These are phyloP conservation scores for Aspergillus funiculosus DNA, from an alignment of 495 filamentous ascomycete species.

Conservation along the genomic window DNA sequence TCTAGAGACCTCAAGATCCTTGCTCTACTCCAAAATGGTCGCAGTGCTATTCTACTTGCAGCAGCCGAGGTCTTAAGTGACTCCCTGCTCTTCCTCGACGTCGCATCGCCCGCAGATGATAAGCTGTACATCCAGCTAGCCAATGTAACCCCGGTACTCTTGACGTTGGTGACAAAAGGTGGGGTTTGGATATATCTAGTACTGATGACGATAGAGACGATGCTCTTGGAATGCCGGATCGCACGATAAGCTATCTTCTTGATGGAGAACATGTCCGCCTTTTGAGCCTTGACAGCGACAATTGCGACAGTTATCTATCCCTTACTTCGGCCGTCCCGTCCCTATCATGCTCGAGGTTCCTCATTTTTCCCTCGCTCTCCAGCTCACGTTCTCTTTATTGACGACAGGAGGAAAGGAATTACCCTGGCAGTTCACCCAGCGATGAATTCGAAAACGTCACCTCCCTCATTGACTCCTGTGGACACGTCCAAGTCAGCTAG, in stretches of 20 bases:
- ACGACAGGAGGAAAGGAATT: neutral
- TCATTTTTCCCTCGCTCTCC: neutral
- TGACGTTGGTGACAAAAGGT: constrained; percentile 2
- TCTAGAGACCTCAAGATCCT: neutral
- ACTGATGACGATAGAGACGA: constrained; percentile 9
- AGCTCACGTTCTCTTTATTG: neutral
- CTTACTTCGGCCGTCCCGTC: constrained; percentile 3
- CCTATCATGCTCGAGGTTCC: neutral
- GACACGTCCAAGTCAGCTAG: neutral
- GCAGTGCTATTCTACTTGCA: neutral
- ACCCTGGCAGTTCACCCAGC: neutral
- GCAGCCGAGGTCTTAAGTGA: neutral
- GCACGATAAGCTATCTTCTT: constrained; percentile 10
- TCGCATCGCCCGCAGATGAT: constrained; percentile 9
- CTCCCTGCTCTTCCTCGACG: neutral
- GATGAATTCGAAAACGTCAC: constrained; percentile 7
- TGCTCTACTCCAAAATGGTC: no score
- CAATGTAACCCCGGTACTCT: constrained; percentile 11
- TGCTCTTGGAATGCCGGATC: constrained; percentile 1
- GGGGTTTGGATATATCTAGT: neutral
- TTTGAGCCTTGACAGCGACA: neutral
- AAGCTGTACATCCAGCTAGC: constrained; percentile 14
- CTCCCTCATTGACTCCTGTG: constrained; percentile 5
- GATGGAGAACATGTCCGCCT: neutral
- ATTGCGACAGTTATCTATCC: constrained; percentile 13